Percentiles rank a stretch among this genome's conserved stretches.
phyloP scores from a whole-genome alignment of 176 grass and related monocot species.

The Zoysia japonica region DNA sequence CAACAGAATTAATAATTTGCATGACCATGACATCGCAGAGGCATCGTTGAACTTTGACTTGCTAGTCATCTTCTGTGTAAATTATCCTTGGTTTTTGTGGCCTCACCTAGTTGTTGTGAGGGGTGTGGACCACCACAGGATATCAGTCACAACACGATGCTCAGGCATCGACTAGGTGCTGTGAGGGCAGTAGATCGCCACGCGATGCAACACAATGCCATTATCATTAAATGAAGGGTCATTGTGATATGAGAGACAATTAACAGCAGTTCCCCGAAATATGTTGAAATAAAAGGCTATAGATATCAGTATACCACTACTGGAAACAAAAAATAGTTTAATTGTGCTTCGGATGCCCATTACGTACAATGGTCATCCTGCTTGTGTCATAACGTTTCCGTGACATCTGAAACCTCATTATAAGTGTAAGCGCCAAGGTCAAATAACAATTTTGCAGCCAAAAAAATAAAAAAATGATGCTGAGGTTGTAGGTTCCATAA shows the following conservation, averaged over 20 bases:
- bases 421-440: not conserved
- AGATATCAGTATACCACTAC: not conserved
- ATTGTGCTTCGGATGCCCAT: not conserved
- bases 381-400: not conserved
- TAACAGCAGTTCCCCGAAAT: not conserved
- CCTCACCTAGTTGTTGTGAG: too few relatives aligned
- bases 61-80: not conserved
- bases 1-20: not conserved
- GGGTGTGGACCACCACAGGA: not conserved
- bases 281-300: not conserved
- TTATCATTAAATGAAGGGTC: slow-evolving; percentile 11
- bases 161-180: not conserved
- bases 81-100: not conserved
- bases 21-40: not conserved
- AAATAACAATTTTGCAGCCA: not conserved
- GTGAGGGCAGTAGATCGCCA: not conserved
- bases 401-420: not conserved
- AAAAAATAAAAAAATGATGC: slow-evolving; percentile 11
- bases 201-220: not conserved
- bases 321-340: slow-evolving; percentile 16
- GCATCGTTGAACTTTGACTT: not conserved
- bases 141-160: not conserved
- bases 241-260: not conserved
- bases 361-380: not conserved
- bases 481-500: not conserved